Conservation (phyloP, 2,329 filamentous ascomycete species). For the Phoma herbarum region DNA sequence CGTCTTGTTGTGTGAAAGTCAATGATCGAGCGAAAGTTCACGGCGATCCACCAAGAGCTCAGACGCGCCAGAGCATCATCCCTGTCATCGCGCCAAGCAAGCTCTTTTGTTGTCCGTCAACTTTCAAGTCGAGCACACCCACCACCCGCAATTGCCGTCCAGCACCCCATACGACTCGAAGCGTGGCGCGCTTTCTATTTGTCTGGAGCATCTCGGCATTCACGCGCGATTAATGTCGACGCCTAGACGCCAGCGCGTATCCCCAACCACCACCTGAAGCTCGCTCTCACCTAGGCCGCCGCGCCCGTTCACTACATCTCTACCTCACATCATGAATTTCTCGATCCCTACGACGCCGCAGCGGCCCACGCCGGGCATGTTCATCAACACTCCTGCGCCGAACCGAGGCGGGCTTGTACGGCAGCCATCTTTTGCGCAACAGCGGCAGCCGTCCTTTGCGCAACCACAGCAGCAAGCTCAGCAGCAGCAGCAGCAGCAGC, state of each 20-base stretch:
- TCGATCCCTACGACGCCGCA: constrained; percentile 63
- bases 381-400: constrained; percentile 75
- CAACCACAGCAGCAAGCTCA: constrained; percentile 31
- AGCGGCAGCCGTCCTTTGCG: constrained; percentile 37
- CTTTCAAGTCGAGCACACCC: constrained; percentile 30
- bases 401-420: constrained; percentile 43
- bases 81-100: constrained; percentile 34
- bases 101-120: constrained; percentile 43
- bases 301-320: constrained; percentile 26
- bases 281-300: constrained; percentile 33
- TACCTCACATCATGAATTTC: constrained; percentile 39
- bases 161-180: constrained; percentile 27
- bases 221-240: constrained; percentile 42
- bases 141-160: constrained; percentile 41
- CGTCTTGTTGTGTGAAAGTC: background rate
- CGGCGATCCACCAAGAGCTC: constrained; percentile 19
- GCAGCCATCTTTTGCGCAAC: constrained; percentile 32
- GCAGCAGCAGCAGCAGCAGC: constrained; percentile 31
- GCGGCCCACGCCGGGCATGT: constrained; percentile 78
- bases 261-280: constrained; percentile 39
- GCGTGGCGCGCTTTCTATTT: constrained; percentile 26
- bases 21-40: constrained; percentile 15
- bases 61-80: constrained; percentile 23
- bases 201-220: constrained; percentile 17
- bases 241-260: constrained; percentile 40